A percentile compares a stretch with the other conserved stretches of the same genome.
phyloP scores from a whole-genome alignment of 345 rosid genomes.

The Brassica rapa region DNA sequence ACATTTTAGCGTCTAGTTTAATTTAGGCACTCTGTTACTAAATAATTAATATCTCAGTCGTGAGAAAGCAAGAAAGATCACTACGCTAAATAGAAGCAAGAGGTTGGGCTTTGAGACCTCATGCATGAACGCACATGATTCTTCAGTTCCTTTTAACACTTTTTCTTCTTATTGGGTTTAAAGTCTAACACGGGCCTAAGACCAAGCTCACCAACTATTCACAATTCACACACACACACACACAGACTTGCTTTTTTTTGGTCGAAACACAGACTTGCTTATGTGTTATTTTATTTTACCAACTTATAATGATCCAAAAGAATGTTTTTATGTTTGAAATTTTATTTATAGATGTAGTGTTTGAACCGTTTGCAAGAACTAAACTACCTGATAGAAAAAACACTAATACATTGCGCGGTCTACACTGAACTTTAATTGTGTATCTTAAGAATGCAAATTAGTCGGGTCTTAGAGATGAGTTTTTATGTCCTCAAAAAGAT shows the following conservation, averaged over 20 bases:
- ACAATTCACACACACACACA: background rate
- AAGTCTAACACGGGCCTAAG: background rate
- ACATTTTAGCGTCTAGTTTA: background rate
- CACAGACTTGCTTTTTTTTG: too few species aligned
- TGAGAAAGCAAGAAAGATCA: background rate
- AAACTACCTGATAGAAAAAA: too few species aligned
- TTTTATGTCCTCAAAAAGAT: background rate
- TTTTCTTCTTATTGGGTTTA: background rate
- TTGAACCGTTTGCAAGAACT: background rate
- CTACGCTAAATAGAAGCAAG: conserved; percentile 1
- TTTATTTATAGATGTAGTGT: background rate
- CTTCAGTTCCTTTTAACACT: background rate
- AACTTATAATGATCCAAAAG: background rate
- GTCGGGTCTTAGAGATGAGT: background rate
- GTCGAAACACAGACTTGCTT: background rate
- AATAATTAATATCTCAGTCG: background rate
- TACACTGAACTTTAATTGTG: background rate
- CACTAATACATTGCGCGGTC: background rate
- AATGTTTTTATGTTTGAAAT: background rate
- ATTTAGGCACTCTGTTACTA: background rate
- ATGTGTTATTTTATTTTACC: background rate
- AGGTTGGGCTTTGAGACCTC: conserved; percentile 11
- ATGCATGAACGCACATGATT: conserved; percentile 6
- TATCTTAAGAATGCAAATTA: background rate
- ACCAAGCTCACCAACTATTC: background rate